Percentiles rank a stretch among this genome's conserved stretches.
phyloP scores from a whole-genome alignment of 2,329 filamentous ascomycete species.

The Amauroascus verrucosus region DNA sequence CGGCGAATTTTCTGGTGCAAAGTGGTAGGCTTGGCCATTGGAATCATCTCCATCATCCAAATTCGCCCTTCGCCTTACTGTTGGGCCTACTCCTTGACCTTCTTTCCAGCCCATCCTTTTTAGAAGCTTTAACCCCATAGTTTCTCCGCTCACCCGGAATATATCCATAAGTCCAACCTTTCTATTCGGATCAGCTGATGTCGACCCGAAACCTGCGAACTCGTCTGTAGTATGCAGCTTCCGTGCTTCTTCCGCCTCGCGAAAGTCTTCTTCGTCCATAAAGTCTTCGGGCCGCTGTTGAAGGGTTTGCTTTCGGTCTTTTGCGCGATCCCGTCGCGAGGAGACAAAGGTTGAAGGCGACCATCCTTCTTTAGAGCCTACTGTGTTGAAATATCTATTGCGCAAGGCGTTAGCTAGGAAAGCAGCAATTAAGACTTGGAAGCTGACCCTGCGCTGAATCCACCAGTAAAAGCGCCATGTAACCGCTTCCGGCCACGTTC shows the following conservation, averaged over 20 bases:
- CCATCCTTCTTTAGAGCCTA: slow-evolving; percentile 98
- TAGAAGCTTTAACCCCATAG: slow-evolving; percentile 74
- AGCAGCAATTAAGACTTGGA: slow-evolving; percentile 20
- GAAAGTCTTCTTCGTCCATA: slow-evolving; percentile 95
- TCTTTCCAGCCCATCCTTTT: slow-evolving; percentile 94
- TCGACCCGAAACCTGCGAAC: slow-evolving; percentile 67
- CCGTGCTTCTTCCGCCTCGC: slow-evolving; percentile 69
- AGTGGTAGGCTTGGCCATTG: slow-evolving; percentile 54
- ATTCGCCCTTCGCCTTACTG: slow-evolving; percentile 62
- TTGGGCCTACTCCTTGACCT: slow-evolving; percentile 85
- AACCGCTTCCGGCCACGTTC: slow-evolving; percentile 81
- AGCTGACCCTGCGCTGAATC: slow-evolving; percentile 85
- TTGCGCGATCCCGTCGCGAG: slow-evolving; percentile 67
- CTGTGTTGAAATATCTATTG: slow-evolving; percentile 86
- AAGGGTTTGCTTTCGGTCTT: slow-evolving; percentile 46
- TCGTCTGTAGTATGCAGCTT: slow-evolving; percentile 60
- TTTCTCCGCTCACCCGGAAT: slow-evolving; percentile 63
- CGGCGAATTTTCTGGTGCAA: slow-evolving; percentile 69
- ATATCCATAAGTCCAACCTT: slow-evolving; percentile 57
- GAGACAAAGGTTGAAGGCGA: slow-evolving; percentile 85
- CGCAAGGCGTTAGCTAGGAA: slow-evolving; percentile 24
- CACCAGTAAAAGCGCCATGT: slow-evolving; percentile 93
- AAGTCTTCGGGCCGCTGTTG: slow-evolving; percentile 73
- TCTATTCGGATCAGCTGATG: slow-evolving; percentile 44
- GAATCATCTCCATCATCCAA: slow-evolving; percentile 45